phyloP scores from a whole-genome alignment of 2,329 filamentous ascomycete species.

The Penicillium sp. region DNA sequence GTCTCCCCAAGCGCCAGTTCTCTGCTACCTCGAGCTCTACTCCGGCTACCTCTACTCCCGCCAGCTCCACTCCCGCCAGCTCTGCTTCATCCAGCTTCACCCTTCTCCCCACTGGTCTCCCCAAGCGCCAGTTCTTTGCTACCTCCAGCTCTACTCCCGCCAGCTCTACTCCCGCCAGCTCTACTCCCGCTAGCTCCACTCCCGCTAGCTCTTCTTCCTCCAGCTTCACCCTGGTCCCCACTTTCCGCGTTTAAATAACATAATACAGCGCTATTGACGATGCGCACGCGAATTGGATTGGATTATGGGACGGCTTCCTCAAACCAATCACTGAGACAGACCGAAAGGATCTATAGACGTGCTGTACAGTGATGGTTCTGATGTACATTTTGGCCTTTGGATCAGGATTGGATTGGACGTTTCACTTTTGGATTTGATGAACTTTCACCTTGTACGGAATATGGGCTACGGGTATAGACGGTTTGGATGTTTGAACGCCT shows the following conservation, averaged over 20 bases:
- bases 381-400: neutral
- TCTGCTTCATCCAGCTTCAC: neutral
- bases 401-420: neutral
- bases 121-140: constrained; percentile 1
- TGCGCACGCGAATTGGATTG: neutral
- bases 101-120: neutral
- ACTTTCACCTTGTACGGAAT: neutral
- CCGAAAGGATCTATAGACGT: neutral
- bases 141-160: too few relatives aligned
- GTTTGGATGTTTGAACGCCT: constrained; percentile 7
- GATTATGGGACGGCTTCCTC: neutral
- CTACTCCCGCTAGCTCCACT: neutral
- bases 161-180: neutral
- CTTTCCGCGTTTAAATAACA: constrained; percentile 4
- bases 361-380: neutral
- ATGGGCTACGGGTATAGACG: constrained; percentile 8
- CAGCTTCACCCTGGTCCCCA: neutral
- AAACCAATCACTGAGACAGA: neutral
- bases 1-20: neutral
- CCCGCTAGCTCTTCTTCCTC: constrained; percentile 1
- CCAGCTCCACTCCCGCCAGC: neutral
- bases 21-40: neutral
- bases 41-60: neutral
- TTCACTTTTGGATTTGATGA: neutral
- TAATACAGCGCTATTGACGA: neutral